Conservation (phyloP, 2,329 filamentous ascomycete species). For the Apiospora marii region DNA sequence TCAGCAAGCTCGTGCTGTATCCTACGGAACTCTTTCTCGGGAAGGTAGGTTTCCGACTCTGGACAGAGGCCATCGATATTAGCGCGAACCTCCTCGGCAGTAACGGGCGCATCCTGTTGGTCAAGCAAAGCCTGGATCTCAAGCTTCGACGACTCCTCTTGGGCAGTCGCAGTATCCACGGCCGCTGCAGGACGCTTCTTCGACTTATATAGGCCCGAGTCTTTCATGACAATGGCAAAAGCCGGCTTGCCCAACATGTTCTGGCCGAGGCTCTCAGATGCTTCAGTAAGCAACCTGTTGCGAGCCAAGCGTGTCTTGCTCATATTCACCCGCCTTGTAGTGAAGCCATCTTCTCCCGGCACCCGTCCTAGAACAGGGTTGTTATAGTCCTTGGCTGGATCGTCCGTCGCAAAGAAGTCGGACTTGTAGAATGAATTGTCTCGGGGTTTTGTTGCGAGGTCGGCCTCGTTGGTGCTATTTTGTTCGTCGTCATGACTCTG, state of each 20-base stretch:
- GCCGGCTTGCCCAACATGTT: slow-evolving; percentile 49
- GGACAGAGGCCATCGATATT: slow-evolving; percentile 61
- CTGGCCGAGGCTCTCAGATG: slow-evolving; percentile 36
- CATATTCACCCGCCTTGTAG: slow-evolving; percentile 27
- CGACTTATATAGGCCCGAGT: slow-evolving; percentile 36
- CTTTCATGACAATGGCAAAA: slow-evolving; percentile 57
- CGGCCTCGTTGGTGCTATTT: not conserved
- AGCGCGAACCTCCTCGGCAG: slow-evolving; percentile 46
- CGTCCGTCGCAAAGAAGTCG: not conserved
- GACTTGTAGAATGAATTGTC: slow-evolving; percentile 5
- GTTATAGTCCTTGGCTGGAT: not conserved
- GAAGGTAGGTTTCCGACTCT: slow-evolving; percentile 46
- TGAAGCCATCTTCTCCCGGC: not conserved
- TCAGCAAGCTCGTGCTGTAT: slow-evolving; percentile 48
- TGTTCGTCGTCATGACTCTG: not conserved
- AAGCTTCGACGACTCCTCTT: not conserved
- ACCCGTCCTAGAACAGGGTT: not conserved
- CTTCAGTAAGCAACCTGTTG: slow-evolving; percentile 38
- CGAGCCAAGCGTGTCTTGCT: slow-evolving; percentile 35
- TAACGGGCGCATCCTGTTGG: slow-evolving; percentile 37
- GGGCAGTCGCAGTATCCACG: no score
- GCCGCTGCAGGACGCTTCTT: slow-evolving; percentile 13
- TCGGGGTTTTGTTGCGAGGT: not conserved
- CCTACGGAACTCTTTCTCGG: slow-evolving; percentile 49
- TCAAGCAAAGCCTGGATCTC: slow-evolving; percentile 44